A percentile compares a stretch with the other conserved stretches of the same genome.
Evolutionary conservation across 129 eudicot species (phyloP).

Genomic region (Helianthus annuus): HanXRQr2.0-SUNRISE NC_035445.2:117487929-117488428

Average conservation of each 20-base stretch:
- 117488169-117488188: background rate
- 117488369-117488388: constrained; percentile 28
- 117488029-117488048: constrained; percentile 48
- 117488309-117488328: constrained; percentile 92
- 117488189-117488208: background rate
- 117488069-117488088: constrained; percentile 58
- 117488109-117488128: constrained; percentile 77
- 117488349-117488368: constrained; percentile 89
- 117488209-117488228: background rate
- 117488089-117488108: constrained; percentile 81
- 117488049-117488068: constrained; percentile 37
- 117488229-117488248: background rate
- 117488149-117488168: constrained; percentile 61
- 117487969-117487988: background rate
- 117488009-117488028: constrained; percentile 20
- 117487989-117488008: background rate
- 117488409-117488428: background rate
- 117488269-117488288: constrained; percentile 74
- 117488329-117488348: constrained; percentile 73
- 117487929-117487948: background rate
- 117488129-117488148: constrained; percentile 76
- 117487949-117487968: too few relatives aligned
- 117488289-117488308: constrained; percentile 91
- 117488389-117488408: background rate
- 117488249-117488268: background rate